Conservation (phyloP, 164 flowering plant genomes). For the Macadamia integrifolia region DNA sequence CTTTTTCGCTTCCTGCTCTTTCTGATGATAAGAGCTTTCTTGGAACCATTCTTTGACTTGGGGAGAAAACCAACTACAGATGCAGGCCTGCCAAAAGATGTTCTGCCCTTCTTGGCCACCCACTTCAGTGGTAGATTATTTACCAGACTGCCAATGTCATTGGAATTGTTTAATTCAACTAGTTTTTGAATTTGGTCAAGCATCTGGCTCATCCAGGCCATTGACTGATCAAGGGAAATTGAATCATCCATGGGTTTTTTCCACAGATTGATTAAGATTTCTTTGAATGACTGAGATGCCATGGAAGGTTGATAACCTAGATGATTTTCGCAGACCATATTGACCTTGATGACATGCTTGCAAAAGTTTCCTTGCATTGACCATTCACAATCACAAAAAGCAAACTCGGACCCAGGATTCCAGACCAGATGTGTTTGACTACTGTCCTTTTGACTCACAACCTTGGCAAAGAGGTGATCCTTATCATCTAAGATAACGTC, state of each 20-base stretch:
- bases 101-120: constrained; percentile 64
- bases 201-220: constrained; percentile 71
- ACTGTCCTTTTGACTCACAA: constrained; percentile 59
- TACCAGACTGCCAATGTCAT: constrained; percentile 56
- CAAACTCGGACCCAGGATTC: constrained; percentile 96
- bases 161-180: constrained; percentile 53
- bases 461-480: constrained; percentile 60
- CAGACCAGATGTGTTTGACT: constrained; percentile 44
- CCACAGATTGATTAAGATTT: constrained; percentile 44
- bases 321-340: constrained; percentile 54
- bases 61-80: constrained; percentile 31
- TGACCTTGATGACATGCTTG: constrained; percentile 91
- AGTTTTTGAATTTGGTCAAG: constrained; percentile 66
- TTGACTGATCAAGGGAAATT: constrained; percentile 57
- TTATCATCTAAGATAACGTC: constrained; percentile 53
- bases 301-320: constrained; percentile 43
- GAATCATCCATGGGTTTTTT: constrained; percentile 78
- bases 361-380: constrained; percentile 87
- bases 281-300: constrained; percentile 62
- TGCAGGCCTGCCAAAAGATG: constrained; percentile 46
- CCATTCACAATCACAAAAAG: constrained; percentile 90
- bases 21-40: constrained; percentile 17
- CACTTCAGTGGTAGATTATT: constrained; percentile 68
- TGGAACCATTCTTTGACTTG: constrained; percentile 23
- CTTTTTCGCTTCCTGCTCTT: constrained; percentile 62